phyloP scores from a whole-genome alignment of 257 asterid genomes.

The Craterostigma plantagineum region DNA sequence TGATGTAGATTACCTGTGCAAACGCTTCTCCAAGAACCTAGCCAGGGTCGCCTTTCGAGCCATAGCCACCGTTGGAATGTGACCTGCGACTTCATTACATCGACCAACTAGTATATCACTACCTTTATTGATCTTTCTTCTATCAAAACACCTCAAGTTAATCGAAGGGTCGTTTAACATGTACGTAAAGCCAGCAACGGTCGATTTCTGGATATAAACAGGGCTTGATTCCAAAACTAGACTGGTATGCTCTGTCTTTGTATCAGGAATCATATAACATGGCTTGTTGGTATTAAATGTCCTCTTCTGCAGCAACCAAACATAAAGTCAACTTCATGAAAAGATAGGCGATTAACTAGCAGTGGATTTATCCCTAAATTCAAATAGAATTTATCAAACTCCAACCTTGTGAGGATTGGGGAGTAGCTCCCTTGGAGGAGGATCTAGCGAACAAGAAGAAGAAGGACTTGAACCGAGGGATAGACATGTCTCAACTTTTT shows the following conservation, averaged over 20 bases:
- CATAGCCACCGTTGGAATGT: constrained; percentile 1
- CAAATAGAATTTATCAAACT: not conserved
- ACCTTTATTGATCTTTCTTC: not conserved
- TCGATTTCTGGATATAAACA: no score
- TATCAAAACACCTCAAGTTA: not conserved
- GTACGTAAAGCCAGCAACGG: no score
- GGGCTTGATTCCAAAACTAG: no score
- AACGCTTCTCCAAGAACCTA: not conserved
- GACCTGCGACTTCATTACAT: not conserved
- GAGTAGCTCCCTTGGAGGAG: not conserved
- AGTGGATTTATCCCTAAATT: not conserved
- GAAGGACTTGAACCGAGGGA: not conserved
- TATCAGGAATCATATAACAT: no score
- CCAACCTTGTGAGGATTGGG: not conserved
- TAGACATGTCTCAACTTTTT: not conserved
- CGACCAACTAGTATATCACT: not conserved
- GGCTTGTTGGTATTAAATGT: no score
- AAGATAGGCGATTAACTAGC: not conserved
- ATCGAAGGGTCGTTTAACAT: no score
- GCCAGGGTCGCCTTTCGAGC: not conserved
- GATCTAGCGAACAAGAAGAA: not conserved
- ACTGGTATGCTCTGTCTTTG: no score
- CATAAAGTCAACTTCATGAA: not conserved
- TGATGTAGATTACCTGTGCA: not conserved
- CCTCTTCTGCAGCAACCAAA: not conserved